These are phyloP conservation scores for Micractinium sp. DNA, from an alignment of 139 green algal genomes.

Conservation along the genomic window DNA sequence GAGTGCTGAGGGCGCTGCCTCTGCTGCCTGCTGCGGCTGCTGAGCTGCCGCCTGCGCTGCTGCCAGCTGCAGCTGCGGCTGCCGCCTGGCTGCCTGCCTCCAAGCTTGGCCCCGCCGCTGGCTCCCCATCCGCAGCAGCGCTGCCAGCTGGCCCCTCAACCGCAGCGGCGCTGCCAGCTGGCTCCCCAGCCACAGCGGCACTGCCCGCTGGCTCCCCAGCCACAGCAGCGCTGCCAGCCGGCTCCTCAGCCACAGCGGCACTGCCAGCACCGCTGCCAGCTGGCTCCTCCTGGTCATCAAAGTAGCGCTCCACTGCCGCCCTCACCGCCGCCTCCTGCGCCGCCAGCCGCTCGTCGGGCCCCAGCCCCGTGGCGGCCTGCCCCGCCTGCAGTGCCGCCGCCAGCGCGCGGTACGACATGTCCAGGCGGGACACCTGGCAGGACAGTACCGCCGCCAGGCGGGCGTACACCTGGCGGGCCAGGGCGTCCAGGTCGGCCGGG, in stretches of 20 bases:
- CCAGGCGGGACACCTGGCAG: conserved; percentile 56
- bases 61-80: background rate
- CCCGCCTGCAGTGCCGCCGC: conserved; percentile 28
- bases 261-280: no score
- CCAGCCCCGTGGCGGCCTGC: background rate
- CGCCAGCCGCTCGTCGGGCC: background rate
- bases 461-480: conserved; percentile 46
- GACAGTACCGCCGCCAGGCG: conserved; percentile 42
- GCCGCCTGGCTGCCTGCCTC: background rate
- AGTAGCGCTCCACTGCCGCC: conserved; percentile 57
- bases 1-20: background rate
- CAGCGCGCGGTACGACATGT: conserved; percentile 50
- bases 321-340: conserved; percentile 59
- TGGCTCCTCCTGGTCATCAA: conserved; percentile 40
- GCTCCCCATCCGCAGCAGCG: no score
- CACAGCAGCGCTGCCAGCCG: no score
- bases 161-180: no score
- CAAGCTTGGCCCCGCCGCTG: background rate
- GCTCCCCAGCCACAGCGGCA: no score
- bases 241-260: no score
- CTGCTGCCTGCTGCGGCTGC: background rate
- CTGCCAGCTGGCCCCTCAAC: no score
- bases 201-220: no score
- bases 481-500: conserved; percentile 37
- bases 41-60: background rate